Percentiles rank a stretch among this genome's conserved stretches.
phyloP scores from a whole-genome alignment of 768 basidiomycete species.

The Lactarius indigo region DNA sequence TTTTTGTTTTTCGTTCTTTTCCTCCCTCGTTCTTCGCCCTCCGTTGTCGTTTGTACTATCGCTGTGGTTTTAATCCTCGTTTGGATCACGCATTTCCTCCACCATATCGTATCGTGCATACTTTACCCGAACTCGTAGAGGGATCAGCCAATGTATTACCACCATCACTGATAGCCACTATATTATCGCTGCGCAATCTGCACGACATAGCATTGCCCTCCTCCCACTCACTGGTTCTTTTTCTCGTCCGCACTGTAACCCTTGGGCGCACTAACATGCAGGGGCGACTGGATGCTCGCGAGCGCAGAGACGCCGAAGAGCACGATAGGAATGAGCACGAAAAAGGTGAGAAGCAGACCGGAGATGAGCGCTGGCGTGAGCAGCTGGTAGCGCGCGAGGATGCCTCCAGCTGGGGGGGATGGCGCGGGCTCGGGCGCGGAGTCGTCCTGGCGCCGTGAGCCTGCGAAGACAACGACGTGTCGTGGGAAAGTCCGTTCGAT shows the following conservation, averaged over 20 bases:
- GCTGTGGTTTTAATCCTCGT: slow-evolving; percentile 10
- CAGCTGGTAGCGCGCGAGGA: slow-evolving; percentile 71
- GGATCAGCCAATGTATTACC: slow-evolving; percentile 20
- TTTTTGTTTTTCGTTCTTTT: neutral
- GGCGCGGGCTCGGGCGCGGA: slow-evolving; percentile 29
- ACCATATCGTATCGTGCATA: slow-evolving; percentile 19
- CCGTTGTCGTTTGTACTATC: neutral
- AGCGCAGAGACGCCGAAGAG: slow-evolving; percentile 62
- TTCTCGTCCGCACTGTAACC: slow-evolving; percentile 65
- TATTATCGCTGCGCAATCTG: slow-evolving; percentile 17
- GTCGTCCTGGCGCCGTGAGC: slow-evolving; percentile 45
- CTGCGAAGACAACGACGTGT: slow-evolving; percentile 65
- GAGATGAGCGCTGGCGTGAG: slow-evolving; percentile 74
- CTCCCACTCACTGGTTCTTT: slow-evolving; percentile 60
- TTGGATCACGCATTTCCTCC: slow-evolving; percentile 17
- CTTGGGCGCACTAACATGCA: slow-evolving; percentile 60
- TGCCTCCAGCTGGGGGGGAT: slow-evolving; percentile 48
- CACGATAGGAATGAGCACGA: slow-evolving; percentile 64
- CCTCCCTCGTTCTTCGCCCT: neutral
- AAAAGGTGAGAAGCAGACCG: slow-evolving; percentile 58
- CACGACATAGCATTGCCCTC: neutral
- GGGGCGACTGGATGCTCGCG: slow-evolving; percentile 69
- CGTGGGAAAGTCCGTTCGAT: slow-evolving; percentile 50
- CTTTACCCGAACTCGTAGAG: slow-evolving; percentile 21
- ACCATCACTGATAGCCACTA: slow-evolving; percentile 23